phyloP scores from a whole-genome alignment of 2,329 filamentous ascomycete species.

The Dactylellina sp. region DNA sequence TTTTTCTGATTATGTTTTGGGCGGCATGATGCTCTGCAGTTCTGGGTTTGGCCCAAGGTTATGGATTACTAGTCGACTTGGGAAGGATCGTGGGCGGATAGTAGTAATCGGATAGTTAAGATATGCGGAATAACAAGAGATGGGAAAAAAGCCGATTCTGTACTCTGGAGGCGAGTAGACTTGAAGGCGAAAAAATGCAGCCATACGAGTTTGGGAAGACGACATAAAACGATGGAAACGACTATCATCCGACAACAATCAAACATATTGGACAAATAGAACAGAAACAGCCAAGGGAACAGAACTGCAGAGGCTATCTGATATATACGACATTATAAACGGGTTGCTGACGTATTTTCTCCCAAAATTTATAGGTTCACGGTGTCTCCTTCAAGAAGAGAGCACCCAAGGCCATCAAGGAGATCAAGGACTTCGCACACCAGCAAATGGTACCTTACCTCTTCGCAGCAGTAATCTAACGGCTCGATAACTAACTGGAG shows the following conservation, averaged over 20 bases:
- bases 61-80: not conserved
- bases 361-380: constrained; percentile 77
- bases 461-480: not conserved
- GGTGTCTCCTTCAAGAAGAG: constrained; percentile 99
- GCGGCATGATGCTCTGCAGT: constrained; percentile 52
- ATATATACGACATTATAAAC: not conserved
- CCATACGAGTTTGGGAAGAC: not conserved
- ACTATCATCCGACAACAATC: constrained; percentile 1
- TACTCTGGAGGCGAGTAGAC: too few relatives aligned
- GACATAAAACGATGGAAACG: not conserved
- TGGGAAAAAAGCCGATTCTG: too few relatives aligned
- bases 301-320: constrained; percentile 61
- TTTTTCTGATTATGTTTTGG: constrained; percentile 27
- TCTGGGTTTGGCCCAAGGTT: constrained; percentile 28
- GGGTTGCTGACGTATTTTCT: constrained; percentile 58
- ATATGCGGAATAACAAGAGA: too few relatives aligned
- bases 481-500: constrained; percentile 16
- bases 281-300: not conserved
- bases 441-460: constrained; percentile 88
- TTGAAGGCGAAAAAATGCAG: too few relatives aligned
- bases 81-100: not conserved
- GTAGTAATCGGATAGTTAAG: not conserved
- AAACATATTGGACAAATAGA: not conserved
- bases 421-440: constrained; percentile 94
- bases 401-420: constrained; percentile 98